These are phyloP conservation scores for Bocquillonia castaneifolia DNA, from an alignment of 441 rosid species.

Conservation along the genomic window DNA sequence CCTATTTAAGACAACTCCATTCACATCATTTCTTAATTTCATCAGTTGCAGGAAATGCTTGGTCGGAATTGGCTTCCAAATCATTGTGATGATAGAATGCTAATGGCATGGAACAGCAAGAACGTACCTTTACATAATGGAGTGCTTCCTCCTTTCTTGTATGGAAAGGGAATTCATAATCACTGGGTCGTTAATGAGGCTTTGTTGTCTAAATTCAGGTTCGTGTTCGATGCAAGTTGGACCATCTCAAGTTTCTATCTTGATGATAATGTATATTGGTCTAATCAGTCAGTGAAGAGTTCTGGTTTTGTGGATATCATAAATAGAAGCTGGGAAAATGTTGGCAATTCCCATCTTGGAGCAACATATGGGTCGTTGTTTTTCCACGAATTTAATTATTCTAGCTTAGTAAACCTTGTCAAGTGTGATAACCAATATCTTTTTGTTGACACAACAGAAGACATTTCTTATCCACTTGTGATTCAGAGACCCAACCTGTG, in stretches of 20 bases:
- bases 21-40: conserved; percentile 34
- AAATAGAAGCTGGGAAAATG: conserved; percentile 67
- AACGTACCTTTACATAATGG: conserved; percentile 58
- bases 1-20: conserved; percentile 19
- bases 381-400: conserved; percentile 41
- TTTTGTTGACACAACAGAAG: conserved; percentile 35
- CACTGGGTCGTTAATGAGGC: conserved; percentile 75
- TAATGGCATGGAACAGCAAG: conserved; percentile 75
- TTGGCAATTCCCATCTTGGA: conserved; percentile 70
- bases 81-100: conserved; percentile 45
- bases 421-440: conserved; percentile 49
- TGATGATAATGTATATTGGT: conserved; percentile 25
- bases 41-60: conserved; percentile 69
- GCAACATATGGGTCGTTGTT: conserved; percentile 55
- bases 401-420: conserved; percentile 47
- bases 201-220: conserved; percentile 51
- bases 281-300: conserved; percentile 23
- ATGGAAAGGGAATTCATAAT: conserved; percentile 57
- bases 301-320: conserved; percentile 22
- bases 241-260: conserved; percentile 49
- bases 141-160: conserved; percentile 82
- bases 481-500: conserved; percentile 25
- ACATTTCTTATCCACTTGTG: conserved; percentile 22
- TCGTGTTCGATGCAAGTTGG: conserved; percentile 77
- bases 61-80: conserved; percentile 31